Conservation (phyloP, 2,329 filamentous ascomycete genomes). For the Paramyrothecium sp. region DNA sequence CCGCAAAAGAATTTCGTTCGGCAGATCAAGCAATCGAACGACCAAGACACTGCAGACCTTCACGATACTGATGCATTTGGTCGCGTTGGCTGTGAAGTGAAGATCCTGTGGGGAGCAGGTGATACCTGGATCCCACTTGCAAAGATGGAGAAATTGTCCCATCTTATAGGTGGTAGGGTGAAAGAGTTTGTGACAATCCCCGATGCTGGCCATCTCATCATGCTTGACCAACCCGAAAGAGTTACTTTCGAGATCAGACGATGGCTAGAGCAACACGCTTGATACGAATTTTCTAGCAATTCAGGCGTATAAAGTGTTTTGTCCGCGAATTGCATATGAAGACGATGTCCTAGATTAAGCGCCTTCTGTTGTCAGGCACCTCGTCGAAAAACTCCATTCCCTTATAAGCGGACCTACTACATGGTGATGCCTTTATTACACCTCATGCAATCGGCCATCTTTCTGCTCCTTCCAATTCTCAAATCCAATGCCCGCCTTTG, state of each 20-base stretch:
- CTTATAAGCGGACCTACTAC: no score
- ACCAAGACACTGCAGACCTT: not conserved
- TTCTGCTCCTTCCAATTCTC: no score
- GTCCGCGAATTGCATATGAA: no score
- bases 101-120: not conserved
- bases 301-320: no score
- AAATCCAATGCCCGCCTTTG: no score
- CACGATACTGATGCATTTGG: not conserved
- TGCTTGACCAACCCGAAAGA: not conserved
- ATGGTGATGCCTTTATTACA: no score
- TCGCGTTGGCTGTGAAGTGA: not conserved
- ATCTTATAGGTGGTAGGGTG: not conserved
- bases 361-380: no score
- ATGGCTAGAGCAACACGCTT: not conserved
- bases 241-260: not conserved
- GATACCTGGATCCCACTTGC: not conserved
- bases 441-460: no score
- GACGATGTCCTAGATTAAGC: no score
- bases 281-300: no score
- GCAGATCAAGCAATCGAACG: not conserved
- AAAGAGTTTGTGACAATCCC: not conserved
- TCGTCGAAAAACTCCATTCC: no score
- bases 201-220: not conserved
- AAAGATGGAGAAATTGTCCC: not conserved
- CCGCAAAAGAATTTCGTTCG: not conserved